Evolutionary conservation across 768 basidiomycete genomes (phyloP).

Genomic region (Boletus pseudo-olivaceus): DNA sequence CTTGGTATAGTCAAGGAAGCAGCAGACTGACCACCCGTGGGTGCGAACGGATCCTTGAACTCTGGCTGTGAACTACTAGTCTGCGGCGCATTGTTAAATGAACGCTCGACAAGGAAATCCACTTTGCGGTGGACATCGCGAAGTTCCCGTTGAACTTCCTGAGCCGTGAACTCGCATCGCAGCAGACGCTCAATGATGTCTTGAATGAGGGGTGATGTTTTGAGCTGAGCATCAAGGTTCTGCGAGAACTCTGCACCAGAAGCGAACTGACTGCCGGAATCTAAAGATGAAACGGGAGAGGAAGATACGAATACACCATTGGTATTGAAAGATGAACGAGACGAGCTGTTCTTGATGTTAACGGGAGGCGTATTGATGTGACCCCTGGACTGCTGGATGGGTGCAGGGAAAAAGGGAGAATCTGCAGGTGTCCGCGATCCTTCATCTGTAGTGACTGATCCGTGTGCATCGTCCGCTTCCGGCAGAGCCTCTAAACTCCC

Average conservation of each 20-base stretch:
- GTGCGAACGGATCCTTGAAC: conserved; percentile 79
- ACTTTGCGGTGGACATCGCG: conserved; percentile 75
- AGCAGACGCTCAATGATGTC: conserved; percentile 73
- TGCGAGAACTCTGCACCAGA: conserved; percentile 43
- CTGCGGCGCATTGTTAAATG: conserved; percentile 34
- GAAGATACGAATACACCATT: conserved; percentile 52
- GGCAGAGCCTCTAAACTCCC: conserved; percentile 51
- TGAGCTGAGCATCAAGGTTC: conserved; percentile 71
- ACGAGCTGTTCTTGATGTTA: conserved; percentile 28
- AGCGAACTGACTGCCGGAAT: conserved; percentile 65
- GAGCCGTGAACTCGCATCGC: conserved; percentile 64
- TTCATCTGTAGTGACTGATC: conserved; percentile 29
- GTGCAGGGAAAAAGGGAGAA: conserved; percentile 38
- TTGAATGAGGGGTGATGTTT: conserved; percentile 68
- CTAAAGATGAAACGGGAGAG: conserved; percentile 77
- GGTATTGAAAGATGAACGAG: conserved; percentile 42
- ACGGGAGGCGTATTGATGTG: conserved; percentile 47
- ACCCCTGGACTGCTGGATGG: conserved; percentile 38
- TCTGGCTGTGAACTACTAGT: conserved; percentile 51
- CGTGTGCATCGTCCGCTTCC: conserved; percentile 53
- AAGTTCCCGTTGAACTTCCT: conserved; percentile 73
- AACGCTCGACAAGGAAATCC: conserved; percentile 68
- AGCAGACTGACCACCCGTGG: conserved; percentile 32
- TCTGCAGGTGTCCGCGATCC: conserved; percentile 24
- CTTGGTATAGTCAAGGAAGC: conserved; percentile 46